Percentiles rank a stretch among this genome's conserved stretches.
phyloP scores from a whole-genome alignment of 2,329 filamentous ascomycete species.

The Xylaria digitata region DNA sequence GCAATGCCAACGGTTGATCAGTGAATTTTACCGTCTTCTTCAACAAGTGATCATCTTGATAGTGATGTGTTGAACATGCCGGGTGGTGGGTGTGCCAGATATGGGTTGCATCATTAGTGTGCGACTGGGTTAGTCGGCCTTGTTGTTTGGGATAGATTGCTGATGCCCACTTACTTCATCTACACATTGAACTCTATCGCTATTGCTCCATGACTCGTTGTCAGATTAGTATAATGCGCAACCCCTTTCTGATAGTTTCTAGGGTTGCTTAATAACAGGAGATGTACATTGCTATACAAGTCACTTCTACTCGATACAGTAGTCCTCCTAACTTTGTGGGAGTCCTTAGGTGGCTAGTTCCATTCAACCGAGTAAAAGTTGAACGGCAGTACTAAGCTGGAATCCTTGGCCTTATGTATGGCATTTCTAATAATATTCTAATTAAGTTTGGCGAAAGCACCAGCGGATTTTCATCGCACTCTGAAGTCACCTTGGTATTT shows the following conservation, averaged over 20 bases:
- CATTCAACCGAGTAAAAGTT: neutral
- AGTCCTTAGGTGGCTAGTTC: neutral
- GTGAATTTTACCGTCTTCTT: conserved; percentile 10
- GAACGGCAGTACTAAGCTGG: neutral
- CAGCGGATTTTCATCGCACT: too few relatives aligned
- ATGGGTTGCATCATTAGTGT: neutral
- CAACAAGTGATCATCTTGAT: neutral
- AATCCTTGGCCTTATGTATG: neutral
- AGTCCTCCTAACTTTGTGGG: neutral
- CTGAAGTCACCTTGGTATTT: neutral
- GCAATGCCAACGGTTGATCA: conserved; percentile 27
- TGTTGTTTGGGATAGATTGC: neutral
- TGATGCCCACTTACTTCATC: neutral
- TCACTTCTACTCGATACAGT: neutral
- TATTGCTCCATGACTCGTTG: neutral
- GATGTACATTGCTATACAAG: neutral
- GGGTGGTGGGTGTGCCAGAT: neutral
- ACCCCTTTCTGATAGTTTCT: neutral
- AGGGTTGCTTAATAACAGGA: neutral
- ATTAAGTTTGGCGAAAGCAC: neutral
- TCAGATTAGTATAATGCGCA: neutral
- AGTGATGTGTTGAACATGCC: neutral
- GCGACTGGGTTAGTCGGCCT: neutral
- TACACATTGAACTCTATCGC: neutral
- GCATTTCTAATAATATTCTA: neutral